Evolutionary conservation across 2,329 filamentous ascomycete species (phyloP).

Genomic region (Aspergillus aculeatus): DNA sequence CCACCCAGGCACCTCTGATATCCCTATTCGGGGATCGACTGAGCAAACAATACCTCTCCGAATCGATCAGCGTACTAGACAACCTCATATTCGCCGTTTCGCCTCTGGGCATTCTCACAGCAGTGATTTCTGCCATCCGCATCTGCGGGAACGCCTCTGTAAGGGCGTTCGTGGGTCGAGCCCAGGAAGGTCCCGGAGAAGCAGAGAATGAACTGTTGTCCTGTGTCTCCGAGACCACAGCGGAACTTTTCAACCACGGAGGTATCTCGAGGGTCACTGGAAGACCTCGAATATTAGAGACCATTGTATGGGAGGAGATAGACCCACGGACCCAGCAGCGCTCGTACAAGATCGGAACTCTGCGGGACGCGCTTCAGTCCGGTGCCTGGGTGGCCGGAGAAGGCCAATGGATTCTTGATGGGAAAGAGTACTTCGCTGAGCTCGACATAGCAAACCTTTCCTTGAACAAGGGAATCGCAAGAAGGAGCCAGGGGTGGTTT

Average conservation of each 20-base stretch:
- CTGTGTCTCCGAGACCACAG: conserved; percentile 48
- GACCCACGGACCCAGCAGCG: conserved; percentile 31
- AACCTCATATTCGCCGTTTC: conserved; percentile 50
- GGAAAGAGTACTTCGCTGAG: conserved; percentile 22
- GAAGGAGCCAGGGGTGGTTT: conserved; percentile 30
- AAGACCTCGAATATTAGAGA: conserved; percentile 34
- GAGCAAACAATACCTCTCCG: conserved; percentile 51
- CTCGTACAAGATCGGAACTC: conserved; percentile 24
- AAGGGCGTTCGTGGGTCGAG: conserved; percentile 47
- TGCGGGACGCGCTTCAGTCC: conserved; percentile 26
- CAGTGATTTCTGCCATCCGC: conserved; percentile 46
- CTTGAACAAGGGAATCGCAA: conserved; percentile 37
- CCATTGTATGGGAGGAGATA: conserved; percentile 46
- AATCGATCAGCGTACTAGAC: conserved; percentile 43
- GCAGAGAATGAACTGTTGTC: conserved; percentile 48
- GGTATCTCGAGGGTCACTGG: conserved; percentile 40
- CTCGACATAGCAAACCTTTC: conserved; percentile 37
- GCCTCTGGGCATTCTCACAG: conserved; percentile 48
- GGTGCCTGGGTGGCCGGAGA: conserved; percentile 22
- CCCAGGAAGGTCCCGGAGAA: conserved; percentile 43
- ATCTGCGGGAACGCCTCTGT: conserved; percentile 46
- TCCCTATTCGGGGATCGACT: conserved; percentile 49
- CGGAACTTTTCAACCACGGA: conserved; percentile 47
- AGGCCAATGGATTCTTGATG: conserved; percentile 6
- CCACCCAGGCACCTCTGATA: conserved; percentile 34